phyloP scores from a whole-genome alignment of 441 rosid genomes.

The Croton setiger region DNA sequence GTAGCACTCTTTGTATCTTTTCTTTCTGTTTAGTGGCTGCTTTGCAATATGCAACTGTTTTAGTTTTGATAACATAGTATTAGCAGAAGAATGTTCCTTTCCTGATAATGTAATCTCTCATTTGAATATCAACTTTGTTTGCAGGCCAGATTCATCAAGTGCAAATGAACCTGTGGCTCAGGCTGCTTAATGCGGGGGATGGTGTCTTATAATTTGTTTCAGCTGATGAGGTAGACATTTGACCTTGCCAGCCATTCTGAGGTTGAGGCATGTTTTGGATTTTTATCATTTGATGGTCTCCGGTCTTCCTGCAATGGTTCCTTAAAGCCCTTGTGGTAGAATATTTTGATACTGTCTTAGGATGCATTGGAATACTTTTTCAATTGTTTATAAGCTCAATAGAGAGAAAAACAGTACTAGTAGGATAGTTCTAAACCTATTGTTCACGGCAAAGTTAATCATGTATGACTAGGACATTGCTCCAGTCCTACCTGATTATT shows the following conservation, averaged over 20 bases:
- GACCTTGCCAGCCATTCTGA: conserved; percentile 1
- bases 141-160: conserved; percentile 53
- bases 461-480: neutral
- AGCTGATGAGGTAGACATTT: conserved; percentile 12
- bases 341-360: neutral
- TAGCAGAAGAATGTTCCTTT: neutral
- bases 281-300: neutral
- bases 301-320: neutral
- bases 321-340: neutral
- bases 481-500: neutral
- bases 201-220: neutral
- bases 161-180: conserved; percentile 67
- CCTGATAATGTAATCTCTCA: neutral
- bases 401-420: neutral
- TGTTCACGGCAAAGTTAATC: neutral
- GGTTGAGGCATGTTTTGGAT: conserved; percentile 13
- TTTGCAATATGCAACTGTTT: neutral
- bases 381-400: neutral
- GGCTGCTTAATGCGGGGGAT: conserved; percentile 41
- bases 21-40: neutral
- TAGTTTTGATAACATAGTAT: neutral
- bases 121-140: conserved; percentile 18
- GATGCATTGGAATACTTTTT: neutral
- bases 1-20: neutral
- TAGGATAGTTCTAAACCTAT: no score